phyloP scores from a whole-genome alignment of 2,329 filamentous ascomycete genomes.

The Fusarium irregulare region DNA sequence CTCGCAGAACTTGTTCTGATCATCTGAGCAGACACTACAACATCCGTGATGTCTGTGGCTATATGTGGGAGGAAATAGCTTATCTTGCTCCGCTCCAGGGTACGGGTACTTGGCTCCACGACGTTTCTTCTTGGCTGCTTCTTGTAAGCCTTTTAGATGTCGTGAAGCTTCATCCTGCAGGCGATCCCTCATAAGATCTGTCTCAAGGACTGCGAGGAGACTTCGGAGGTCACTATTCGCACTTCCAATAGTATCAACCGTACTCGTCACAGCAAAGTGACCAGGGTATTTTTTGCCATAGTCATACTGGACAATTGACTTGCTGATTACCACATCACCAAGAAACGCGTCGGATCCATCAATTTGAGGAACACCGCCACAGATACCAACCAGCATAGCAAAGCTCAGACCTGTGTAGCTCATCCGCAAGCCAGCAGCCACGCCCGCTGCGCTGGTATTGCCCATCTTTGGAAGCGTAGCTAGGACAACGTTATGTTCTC shows the following conservation, averaged over 20 bases:
- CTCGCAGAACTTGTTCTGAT: neutral
- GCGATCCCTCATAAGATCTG: neutral
- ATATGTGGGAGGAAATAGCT: neutral
- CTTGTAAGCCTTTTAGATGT: neutral
- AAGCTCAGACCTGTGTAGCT: constrained; percentile 52
- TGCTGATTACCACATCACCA: constrained; percentile 12
- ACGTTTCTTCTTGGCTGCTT: neutral
- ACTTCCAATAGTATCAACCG: neutral
- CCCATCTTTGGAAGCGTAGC: constrained; percentile 45
- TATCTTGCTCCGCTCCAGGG: neutral
- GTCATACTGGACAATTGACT: neutral
- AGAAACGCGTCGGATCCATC: neutral
- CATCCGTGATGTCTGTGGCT: neutral
- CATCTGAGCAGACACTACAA: neutral
- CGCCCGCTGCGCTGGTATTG: constrained; percentile 42
- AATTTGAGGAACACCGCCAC: constrained; percentile 50
- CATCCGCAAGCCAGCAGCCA: constrained; percentile 43
- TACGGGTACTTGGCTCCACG: neutral
- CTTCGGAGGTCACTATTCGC: neutral
- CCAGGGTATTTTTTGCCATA: neutral
- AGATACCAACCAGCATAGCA: constrained; percentile 54
- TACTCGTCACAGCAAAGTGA: neutral
- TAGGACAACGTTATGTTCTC: constrained; percentile 31
- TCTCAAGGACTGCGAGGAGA: neutral
- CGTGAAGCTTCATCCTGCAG: neutral